Conservation (phyloP, 345 rosid species). For the Euphorbia lathyris region DNA sequence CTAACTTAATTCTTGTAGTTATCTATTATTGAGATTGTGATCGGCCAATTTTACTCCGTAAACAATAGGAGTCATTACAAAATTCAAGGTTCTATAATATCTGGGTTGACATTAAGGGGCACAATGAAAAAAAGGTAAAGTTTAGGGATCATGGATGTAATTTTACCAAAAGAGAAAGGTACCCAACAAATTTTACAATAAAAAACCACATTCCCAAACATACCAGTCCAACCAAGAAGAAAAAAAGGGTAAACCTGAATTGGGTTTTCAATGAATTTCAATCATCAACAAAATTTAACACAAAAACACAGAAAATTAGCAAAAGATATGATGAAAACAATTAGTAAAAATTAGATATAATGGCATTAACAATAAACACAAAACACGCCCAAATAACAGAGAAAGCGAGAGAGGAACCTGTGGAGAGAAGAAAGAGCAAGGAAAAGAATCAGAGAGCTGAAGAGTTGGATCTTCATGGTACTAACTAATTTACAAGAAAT, state of each 20-base stretch:
- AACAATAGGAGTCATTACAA: too few relatives aligned
- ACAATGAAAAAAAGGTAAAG: too few relatives aligned
- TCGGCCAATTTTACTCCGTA: too few relatives aligned
- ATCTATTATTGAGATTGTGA: too few relatives aligned
- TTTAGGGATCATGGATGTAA: too few relatives aligned
- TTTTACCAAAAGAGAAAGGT: too few relatives aligned
- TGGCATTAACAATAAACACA: not conserved
- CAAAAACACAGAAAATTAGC: not conserved
- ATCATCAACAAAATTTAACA: not conserved
- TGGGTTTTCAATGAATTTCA: not conserved
- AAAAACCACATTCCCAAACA: not conserved
- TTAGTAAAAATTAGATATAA: not conserved
- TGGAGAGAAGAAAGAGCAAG: constrained; percentile 21
- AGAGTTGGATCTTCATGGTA: constrained; percentile 24
- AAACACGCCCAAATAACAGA: not conserved
- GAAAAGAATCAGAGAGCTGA: constrained; percentile 27
- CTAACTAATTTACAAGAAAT: not conserved
- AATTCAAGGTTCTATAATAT: too few relatives aligned
- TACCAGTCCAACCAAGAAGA: not conserved
- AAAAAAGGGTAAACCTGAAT: not conserved
- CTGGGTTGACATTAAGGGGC: too few relatives aligned
- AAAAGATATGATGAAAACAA: not conserved
- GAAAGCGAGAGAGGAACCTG: not conserved
- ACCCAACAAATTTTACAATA: constrained; percentile 5
- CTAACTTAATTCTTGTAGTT: too few relatives aligned